Evolutionary conservation across 805 yeast species (phyloP), one percentile per base, ranked within the genome.

Genomic region (Ogataea nakhonphanomensis): DNA sequence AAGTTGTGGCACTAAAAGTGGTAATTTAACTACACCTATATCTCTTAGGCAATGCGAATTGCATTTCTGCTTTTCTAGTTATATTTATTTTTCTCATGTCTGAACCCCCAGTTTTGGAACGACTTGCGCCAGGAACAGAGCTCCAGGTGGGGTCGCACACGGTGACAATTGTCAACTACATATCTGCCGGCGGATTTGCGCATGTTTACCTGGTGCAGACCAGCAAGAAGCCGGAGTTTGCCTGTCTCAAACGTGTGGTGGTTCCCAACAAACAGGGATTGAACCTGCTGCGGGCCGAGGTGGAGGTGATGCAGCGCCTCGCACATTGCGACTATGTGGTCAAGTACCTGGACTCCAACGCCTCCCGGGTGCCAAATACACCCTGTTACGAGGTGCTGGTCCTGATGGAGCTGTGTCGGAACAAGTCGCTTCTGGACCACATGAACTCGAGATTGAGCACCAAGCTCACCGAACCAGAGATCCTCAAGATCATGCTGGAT

Each of bases 381-480:
- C 55, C 71, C 3, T 48, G 54, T 32, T 93, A 87, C 60, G 98
- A 91, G 64, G 97, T 93, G 7, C 69, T 91, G 40, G 78, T 91
- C 30, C 69, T 91, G 49, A 93, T 91, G 98, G 99, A 91, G 61
- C 76, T 82, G 53, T 91, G 99, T 59, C 82, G 95, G 8, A 85
- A 84, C 59, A 76, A 84, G 48, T 87, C 95, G 12, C 74, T 95
- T 33, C 71, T 91, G 45, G 96, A 93, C 58, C 90, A 74, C 57
- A 90, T 91, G 98, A 93, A 91, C 63, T 74, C 82, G 13, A 73
- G 90, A 38, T 73, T 91, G 41, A 78, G 84, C 47, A 82, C 87
- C 9, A 91, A 90, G 58, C 70, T 91, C 38, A 66, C 75, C 0
- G 95, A 85, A 54, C 64, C 66, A 9, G 96, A 91, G 62, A 83